Evolutionary conservation across 1,284 basidiomycete species (phyloP).

Genomic region (Cryptococcus maquisensis): DNA sequence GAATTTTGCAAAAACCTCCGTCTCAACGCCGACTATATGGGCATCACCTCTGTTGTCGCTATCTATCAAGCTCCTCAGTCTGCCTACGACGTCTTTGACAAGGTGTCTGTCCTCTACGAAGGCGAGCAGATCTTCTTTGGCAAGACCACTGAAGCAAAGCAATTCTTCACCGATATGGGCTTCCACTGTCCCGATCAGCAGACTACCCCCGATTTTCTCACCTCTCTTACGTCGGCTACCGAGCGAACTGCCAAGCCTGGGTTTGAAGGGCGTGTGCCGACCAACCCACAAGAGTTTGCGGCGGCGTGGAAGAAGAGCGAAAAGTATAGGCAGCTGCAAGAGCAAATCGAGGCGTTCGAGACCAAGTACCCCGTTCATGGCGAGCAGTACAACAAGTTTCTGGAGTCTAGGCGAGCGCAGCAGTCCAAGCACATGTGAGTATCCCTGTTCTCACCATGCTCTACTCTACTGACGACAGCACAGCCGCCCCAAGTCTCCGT

Average conservation of each 20-base stretch:
- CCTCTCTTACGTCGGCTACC: constrained; percentile 58
- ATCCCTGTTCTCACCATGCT: background rate
- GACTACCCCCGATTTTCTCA: constrained; percentile 57
- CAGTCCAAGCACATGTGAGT: constrained; percentile 50
- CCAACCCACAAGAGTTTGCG: constrained; percentile 60
- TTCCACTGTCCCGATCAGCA: constrained; percentile 56
- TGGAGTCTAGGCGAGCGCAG: constrained; percentile 46
- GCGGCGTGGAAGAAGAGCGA: constrained; percentile 41
- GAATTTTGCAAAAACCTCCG: constrained; percentile 56
- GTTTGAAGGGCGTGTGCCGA: constrained; percentile 54
- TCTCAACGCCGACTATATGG: constrained; percentile 51
- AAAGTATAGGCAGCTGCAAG: constrained; percentile 41
- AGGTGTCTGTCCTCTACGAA: constrained; percentile 69
- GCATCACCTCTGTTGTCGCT: constrained; percentile 44
- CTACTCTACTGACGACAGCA: background rate
- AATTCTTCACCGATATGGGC: constrained; percentile 73
- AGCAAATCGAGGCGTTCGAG: constrained; percentile 47
- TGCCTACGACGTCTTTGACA: constrained; percentile 60
- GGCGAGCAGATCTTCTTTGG: constrained; percentile 83
- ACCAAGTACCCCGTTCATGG: constrained; percentile 45
- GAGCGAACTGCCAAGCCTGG: constrained; percentile 58
- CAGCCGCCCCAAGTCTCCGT: constrained; percentile 45
- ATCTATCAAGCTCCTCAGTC: constrained; percentile 54
- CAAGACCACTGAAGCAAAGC: constrained; percentile 63
- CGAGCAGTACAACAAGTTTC: constrained; percentile 46